Evolutionary conservation across 2,329 filamentous ascomycete genomes (phyloP), one percentile per base, ranked within the genome.

Genomic region (Cladosporium sp.): DNA sequence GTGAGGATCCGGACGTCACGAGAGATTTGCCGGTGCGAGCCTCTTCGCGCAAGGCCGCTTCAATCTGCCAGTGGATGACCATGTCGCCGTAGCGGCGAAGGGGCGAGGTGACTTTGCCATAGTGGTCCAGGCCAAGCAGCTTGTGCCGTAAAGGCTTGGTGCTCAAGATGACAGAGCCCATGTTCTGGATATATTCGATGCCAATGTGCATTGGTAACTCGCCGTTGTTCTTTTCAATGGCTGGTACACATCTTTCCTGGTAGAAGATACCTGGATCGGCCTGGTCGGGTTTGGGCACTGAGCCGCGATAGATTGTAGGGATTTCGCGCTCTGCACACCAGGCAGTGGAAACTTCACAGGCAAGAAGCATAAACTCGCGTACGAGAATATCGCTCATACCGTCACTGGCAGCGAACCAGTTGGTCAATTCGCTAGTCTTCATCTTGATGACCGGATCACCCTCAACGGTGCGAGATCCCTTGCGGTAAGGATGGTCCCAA

Each of bases 31-130:
- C 72, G 4, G 70, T 69, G 25, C 65, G 59, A 9, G 74, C 71
- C 64, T 84, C 80, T 53, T 77, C 72, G 9, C 78, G 76, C 35
- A 85, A 57, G 1, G 78, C 79, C 6, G 80, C 77, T 67, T 84
- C 80, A 40, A 83, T 81, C 56, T 85, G 81, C 73, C 82, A 84
- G 60, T 84, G 80, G 9, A 73, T 68, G 39, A 84, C 70, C 61
- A 84, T 72, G 62, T 85, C 82, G 40, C 70, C 72, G 62, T 78
- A 84, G 32, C 81, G 73, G 43, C 82, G 76, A 18, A 85, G 69
- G 1, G 82, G 82, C 58, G 77, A 82, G 0, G 81, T 84, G 43
- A 75, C 73, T 64, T 79, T 82, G 52, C 74, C 64, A 58, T 84
- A 84, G 20, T 71, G 62, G 22, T 73, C 65, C 22, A 79, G 64